Conservation (phyloP, 75 land plant species). For the Ceratopteris richardii region DNA sequence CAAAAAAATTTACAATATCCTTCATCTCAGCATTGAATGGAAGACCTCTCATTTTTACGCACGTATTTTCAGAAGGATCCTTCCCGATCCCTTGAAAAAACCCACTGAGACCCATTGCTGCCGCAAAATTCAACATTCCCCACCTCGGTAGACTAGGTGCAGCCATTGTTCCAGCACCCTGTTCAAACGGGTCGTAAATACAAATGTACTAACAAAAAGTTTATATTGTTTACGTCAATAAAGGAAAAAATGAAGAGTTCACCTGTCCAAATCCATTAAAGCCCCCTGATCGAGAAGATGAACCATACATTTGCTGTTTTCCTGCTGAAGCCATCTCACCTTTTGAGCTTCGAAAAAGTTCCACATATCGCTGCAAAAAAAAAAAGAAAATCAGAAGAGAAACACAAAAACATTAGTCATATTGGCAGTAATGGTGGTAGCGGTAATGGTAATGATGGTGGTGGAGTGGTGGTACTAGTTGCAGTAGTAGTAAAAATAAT, state of each 20-base stretch:
- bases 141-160: constrained; percentile 8
- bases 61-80: constrained; percentile 11
- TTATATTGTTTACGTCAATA: neutral
- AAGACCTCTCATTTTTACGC: constrained; percentile 23
- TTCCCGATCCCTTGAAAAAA: neutral
- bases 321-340: constrained; percentile 20
- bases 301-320: constrained; percentile 12
- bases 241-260: neutral
- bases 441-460: too few relatives aligned
- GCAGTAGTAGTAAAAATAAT: too few relatives aligned
- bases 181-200: neutral
- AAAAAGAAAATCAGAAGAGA: neutral
- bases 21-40: constrained; percentile 16
- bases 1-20: constrained; percentile 15
- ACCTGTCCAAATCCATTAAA: constrained; percentile 2
- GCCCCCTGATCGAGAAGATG: constrained; percentile 1
- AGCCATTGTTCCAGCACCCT: constrained; percentile 14
- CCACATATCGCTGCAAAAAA: constrained; percentile 16
- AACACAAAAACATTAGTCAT: too few relatives aligned
- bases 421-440: too few relatives aligned
- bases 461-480: too few relatives aligned
- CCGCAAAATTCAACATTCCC: constrained; percentile 6
- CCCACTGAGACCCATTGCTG: constrained; percentile 11
- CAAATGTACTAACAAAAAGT: neutral
- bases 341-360: constrained; percentile 20